Base-by-base conservation (phyloP, 2,329 filamentous ascomycete genomes). In the Colletotrichum sublineola region DNA sequence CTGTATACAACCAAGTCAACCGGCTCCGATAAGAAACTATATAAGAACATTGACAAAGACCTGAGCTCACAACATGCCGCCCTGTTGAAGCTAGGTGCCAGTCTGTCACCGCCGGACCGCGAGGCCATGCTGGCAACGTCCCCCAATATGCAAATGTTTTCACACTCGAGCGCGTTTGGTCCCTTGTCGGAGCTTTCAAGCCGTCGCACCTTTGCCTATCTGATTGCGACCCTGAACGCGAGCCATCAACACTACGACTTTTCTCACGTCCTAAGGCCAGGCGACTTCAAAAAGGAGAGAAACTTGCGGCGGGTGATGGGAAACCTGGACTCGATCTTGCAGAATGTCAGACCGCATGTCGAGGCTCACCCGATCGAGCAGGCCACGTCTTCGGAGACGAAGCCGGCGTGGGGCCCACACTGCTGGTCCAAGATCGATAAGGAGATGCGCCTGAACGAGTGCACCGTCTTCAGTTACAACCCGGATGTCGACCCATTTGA, bases 1-100 rank as follows among this genome's bases (percentile, higher is more conserved):
- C 88, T 98, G 24, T 99, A 98, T 86, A 98, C 96, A 12, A 98
- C 95, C 36, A 99, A 99, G 83, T 95, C 96, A 40, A 95, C 96
- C 67, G 95, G 95, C 57, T 92, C 92, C 75, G 96, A 99, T 81
- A 98, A 98, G 89, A 98, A 98, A 81, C 87, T 99, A 11, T 98
- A 98, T 87, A 97, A 95, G 83, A 94, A 92, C 80, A 98, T 99
- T 79, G 95, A 98, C 80, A 91, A 93, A 79, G 95, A 94, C 40
- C 90, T 99, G 71, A 95, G 97, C 81, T 93, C 93, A 48, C 94
- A 97, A 82, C 95, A 98, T 87, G 93, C 95, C 77, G 94, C 95
- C 9, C 89, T 97, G 1, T 87, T 98, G 62, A 93, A 94, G 75
- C 89, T 97, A 38, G 95, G 96, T 40, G 94, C 94, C 24, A 95